These are phyloP conservation scores for Trichosporon sp. DNA, from an alignment of 1,284 basidiomycete species.

Conservation along the genomic window DNA sequence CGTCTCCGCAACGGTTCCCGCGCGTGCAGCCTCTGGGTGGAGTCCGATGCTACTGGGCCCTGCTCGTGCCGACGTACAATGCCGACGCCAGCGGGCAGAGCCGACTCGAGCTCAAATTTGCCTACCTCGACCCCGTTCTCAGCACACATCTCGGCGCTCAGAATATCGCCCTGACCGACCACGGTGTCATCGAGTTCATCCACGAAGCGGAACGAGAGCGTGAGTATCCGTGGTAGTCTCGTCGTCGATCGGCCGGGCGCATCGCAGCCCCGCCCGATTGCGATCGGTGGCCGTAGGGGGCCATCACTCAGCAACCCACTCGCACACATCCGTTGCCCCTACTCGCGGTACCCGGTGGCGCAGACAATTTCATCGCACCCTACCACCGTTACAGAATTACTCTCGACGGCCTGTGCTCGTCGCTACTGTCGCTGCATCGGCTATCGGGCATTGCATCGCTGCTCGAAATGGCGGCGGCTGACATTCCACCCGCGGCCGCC, in stretches of 20 bases:
- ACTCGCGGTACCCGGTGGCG: not conserved
- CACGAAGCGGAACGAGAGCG: conserved; percentile 82
- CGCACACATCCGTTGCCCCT: not conserved
- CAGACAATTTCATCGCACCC: not conserved
- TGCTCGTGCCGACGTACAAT: conserved; percentile 32
- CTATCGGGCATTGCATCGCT: not conserved
- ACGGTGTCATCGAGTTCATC: conserved; percentile 75
- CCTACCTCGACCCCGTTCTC: conserved; percentile 85
- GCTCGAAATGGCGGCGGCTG: not conserved
- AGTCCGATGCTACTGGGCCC: conserved; percentile 46
- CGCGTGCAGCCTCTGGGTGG: conserved; percentile 32
- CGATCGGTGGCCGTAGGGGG: not conserved
- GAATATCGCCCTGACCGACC: conserved; percentile 64
- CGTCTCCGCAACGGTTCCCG: not conserved
- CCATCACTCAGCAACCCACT: not conserved
- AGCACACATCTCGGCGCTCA: conserved; percentile 69
- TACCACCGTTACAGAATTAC: not conserved
- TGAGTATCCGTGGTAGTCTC: conserved; percentile 25
- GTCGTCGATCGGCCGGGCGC: not conserved
- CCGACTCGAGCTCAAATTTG: conserved; percentile 63
- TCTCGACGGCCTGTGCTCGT: not conserved
- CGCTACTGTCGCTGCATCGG: not conserved
- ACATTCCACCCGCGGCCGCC: not conserved
- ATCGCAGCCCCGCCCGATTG: not conserved
- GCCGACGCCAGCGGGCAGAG: conserved; percentile 8